phyloP scores from a whole-genome alignment of 371 early-diverging fungal genomes.

The Mortierella sp. region DNA sequence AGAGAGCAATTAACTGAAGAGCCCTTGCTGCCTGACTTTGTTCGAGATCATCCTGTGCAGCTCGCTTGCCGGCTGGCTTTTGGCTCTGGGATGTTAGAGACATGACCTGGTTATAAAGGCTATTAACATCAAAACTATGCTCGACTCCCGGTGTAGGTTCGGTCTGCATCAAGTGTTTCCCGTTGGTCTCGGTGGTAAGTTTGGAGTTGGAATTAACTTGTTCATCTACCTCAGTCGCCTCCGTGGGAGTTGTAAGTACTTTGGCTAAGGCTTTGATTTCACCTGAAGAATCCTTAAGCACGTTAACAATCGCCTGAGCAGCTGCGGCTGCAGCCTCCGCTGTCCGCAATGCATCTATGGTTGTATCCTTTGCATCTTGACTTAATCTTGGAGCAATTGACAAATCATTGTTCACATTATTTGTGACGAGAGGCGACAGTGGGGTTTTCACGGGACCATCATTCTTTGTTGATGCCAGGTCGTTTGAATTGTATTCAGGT shows the following conservation, averaged over 20 bases:
- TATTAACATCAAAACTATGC: constrained; percentile 18
- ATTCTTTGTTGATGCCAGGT: background rate
- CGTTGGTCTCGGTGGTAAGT: background rate
- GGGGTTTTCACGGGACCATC: background rate
- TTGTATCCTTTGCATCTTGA: background rate
- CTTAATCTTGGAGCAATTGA: background rate
- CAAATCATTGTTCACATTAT: background rate
- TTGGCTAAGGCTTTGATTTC: constrained; percentile 48
- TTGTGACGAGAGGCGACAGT: background rate
- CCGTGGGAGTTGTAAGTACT: constrained; percentile 47
- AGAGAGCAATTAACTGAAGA: constrained; percentile 48
- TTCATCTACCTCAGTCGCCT: constrained; percentile 22
- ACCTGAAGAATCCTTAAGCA: constrained; percentile 30
- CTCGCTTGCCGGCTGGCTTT: constrained; percentile 26
- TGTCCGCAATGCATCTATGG: constrained; percentile 1
- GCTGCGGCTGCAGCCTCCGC: constrained; percentile 16
- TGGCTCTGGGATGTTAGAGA: constrained; percentile 32
- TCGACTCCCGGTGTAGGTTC: too few relatives aligned
- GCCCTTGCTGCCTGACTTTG: constrained; percentile 50
- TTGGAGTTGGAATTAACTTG: constrained; percentile 4
- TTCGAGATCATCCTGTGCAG: constrained; percentile 38
- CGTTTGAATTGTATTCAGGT: background rate
- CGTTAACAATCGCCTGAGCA: constrained; percentile 23
- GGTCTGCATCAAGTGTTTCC: background rate
- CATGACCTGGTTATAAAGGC: constrained; percentile 32